Base-by-base conservation (phyloP, 495 filamentous ascomycete genomes). In the Cryomyces antarcticus region DNA sequence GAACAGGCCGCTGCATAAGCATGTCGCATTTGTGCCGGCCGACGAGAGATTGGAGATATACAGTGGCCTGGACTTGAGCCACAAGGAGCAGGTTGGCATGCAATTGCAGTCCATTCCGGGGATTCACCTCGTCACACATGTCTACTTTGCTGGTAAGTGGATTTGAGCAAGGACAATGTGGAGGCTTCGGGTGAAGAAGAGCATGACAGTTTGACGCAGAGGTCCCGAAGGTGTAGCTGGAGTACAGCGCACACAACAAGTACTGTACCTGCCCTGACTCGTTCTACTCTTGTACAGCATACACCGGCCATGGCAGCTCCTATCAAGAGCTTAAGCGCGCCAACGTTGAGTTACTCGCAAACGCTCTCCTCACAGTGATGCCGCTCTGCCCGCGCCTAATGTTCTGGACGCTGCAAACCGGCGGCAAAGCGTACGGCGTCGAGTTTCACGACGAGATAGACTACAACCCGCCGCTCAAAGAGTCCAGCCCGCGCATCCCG, bases 341-440 rank as follows among this genome's bases (percentile, higher is more conserved):
- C 41, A 62, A 62, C 38, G 49, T 52, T 9, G 44, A 47, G 9
- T 43, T 60, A 2, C 42, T 60, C 2, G 28, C 13, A 17, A 62
- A 50, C 28, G 57, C 59, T 24, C 47, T 61, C 31, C 34, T 42
- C n/a, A 53, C 56, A 0, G 43, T 59, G 4, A 56, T 60, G 38
- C 31, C 38, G 17, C 48, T 63, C 7, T 58, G 50, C 47, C 44
- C 64, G 38, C 50, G 51, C 2, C 44, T 66, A n/a, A 43, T 53
- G 24, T 62, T 61, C 46, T 54, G 59, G 28, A 58, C 57, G 3
- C 50, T 64, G 0, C 65, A 66, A 39, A 65, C 63, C 6, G 63
- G 63, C 24, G 61, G 61, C 5, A 66, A 67, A 39, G 53, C 49
- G 31, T 67, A 67, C 38, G 65, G 64, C 29, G 46, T 65, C 41